These are phyloP conservation scores for Theobroma grandiflorum DNA, from an alignment of 441 rosid genomes.

Conservation along the genomic window DNA sequence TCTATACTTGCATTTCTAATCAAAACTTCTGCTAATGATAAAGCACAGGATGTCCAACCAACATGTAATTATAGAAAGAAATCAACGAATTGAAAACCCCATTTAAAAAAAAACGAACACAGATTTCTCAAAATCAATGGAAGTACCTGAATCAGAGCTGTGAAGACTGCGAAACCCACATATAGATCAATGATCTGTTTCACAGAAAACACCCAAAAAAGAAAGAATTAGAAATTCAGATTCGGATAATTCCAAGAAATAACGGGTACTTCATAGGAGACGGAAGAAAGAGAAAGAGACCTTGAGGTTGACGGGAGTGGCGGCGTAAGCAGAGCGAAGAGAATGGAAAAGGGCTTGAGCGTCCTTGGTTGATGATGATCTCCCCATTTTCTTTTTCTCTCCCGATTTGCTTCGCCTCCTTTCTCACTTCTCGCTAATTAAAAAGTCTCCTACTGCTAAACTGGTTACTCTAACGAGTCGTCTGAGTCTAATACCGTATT, in stretches of 20 bases:
- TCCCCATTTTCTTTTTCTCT: background rate
- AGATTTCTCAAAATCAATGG: background rate
- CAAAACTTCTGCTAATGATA: too few relatives aligned
- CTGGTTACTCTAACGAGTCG: background rate
- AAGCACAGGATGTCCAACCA: too few relatives aligned
- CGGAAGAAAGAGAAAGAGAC: constrained; percentile 35
- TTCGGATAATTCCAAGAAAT: background rate
- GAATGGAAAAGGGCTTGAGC: constrained; percentile 83
- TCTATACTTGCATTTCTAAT: background rate
- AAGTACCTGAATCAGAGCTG: constrained; percentile 85
- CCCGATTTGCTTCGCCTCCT: too few relatives aligned
- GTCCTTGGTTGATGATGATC: constrained; percentile 59
- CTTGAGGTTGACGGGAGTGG: constrained; percentile 88
- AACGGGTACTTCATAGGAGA: background rate
- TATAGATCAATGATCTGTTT: constrained; percentile 87
- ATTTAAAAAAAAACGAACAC: too few relatives aligned
- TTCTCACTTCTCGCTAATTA: too few relatives aligned
- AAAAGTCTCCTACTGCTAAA: background rate
- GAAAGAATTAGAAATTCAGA: background rate
- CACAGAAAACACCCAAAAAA: background rate
- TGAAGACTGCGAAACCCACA: constrained; percentile 77
- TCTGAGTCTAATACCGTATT: too few relatives aligned
- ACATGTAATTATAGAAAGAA: background rate
- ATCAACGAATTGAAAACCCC: background rate
- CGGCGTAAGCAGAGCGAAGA: constrained; percentile 85